Evolutionary conservation across 23 red algal species (phyloP), one percentile per base, ranked within the genome.

Genomic region (Gracilaria gracilis): DNA sequence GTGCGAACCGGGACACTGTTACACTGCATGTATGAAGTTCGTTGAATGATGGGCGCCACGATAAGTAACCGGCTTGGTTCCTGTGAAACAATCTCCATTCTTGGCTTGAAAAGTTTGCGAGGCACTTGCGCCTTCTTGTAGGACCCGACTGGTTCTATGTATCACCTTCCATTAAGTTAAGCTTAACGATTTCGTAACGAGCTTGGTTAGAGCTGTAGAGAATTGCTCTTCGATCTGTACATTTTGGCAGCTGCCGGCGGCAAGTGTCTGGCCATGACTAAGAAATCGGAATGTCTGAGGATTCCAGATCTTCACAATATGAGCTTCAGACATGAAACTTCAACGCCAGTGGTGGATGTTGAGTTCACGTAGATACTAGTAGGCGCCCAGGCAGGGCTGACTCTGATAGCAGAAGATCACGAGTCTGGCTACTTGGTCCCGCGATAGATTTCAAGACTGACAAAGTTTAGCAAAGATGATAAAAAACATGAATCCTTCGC

Each of bases 401-500:
- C 44, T 5, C 12, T n/a, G n/a, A 48, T 5, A 48, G 12, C 44
- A 5, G 12, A 48, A 48, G 44, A 58, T 19, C 55, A 58, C 4
- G 21, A 58, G 55, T 58, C 21, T 20, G 14, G 3, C 14, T 23
- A 17, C 21, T 58, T 17, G 55, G 17, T 58, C 55, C 3, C 21
- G 44, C 12, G 5, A 12, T 58, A 19, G 4, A 58, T 4, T 58
- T 20, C 21, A 4, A n/a, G 65, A 70, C 32, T 5, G 11, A 36
- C 36, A 75, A 75, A 75, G 19, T 40, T 75, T 19, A 46, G 69
- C 69, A 65, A 65, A 65, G 61, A 32, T 65, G 61, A 65, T 65
- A 65, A 65, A 65, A 65, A 65, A 65, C 61, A 65, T 65, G 61
- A 65, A 65, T 65, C 61, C 61, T 65, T 2, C 61, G 9, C 61